Percentiles rank a stretch among this genome's conserved stretches.
Conservation (phyloP, 2,329 filamentous ascomycete species). For the Venturia carpophila region DNA sequence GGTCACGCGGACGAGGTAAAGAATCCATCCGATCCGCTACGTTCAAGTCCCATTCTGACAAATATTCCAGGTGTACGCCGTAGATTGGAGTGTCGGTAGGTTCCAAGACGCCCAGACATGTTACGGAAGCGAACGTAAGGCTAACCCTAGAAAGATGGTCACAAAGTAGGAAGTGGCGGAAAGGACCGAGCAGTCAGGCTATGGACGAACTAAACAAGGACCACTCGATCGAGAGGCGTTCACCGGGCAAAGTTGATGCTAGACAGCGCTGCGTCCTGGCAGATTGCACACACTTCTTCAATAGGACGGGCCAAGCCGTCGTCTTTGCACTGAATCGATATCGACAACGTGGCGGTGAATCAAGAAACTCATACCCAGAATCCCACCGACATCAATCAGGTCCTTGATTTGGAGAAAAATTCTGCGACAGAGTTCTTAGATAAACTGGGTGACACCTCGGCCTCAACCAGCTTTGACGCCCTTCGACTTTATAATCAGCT, state of each 20-base stretch:
- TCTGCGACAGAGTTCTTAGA: too few species aligned
- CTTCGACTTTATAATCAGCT: too few species aligned
- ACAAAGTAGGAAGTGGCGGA: constrained; percentile 81
- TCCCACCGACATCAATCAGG: too few species aligned
- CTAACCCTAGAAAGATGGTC: constrained; percentile 57
- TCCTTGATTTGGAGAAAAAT: too few species aligned
- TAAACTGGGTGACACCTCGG: too few species aligned
- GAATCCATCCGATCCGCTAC: too few species aligned
- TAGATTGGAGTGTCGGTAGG: constrained; percentile 66
- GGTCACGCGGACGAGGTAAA: constrained; percentile 71
- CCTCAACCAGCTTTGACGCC: too few species aligned
- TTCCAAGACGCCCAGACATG: neutral
- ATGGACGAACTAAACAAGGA: constrained; percentile 36
- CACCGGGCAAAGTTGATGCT: neutral
- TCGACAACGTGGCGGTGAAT: too few species aligned
- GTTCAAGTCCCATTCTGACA: too few species aligned
- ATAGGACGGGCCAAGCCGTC: neutral
- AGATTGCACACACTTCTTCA: neutral
- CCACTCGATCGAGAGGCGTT: neutral
- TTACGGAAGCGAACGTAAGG: neutral
- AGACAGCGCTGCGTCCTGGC: too few species aligned
- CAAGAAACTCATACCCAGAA: too few species aligned
- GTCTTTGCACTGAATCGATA: too few species aligned
- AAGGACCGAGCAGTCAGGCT: constrained; percentile 73
- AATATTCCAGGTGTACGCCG: constrained; percentile 59